Evolutionary conservation across 805 yeast species (phyloP), one percentile per base, ranked within the genome.

Genomic region (Yamadazyma takamatsuzukensis): DNA sequence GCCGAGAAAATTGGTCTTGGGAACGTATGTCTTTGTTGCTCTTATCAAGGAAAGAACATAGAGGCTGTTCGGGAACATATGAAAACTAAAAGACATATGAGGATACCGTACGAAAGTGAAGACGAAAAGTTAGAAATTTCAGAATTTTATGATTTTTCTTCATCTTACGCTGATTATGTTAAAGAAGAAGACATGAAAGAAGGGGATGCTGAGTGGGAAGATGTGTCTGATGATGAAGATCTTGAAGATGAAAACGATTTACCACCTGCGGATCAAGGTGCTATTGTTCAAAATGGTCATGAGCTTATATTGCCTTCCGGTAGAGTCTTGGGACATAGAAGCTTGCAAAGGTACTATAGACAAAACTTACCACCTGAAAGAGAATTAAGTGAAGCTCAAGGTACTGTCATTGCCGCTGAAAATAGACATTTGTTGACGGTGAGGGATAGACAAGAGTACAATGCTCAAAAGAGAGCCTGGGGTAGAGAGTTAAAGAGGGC

Each of bases 51-150:
- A n/a, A 74, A 76, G 40, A 76, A 78, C 33, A 53, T 90, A 18
- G 94, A 85, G 49, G 83, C 95, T 39, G 88, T 85, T 8, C 79
- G 96, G 45, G 93, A 86, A 26, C 99, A 93, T 57, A 81, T 87
- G 83, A 48, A 69, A 4, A 72, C 83, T 6, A 93, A 93, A 58
- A 78, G 87, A 37, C 99, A 93, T 57, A 83, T 90, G 64, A 75
- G 78, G 51, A 72, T 93, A 39, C 97, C 97, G 1, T 93, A 83
- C 58, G 97, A 93, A 48, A 59, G 77, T 0, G 81, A 77, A 33
- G 81, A 80, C 36, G 95, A 93, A 49, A 78, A 79, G 50, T 71
- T 78, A 29, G 83, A 80, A 49, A 70, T 90, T 27, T 74, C 88
- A 0, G 81, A 78, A 25, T 93, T 82, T 51, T 93, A 93, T 53